These are phyloP conservation scores for Withania somnifera DNA, from an alignment of 305 asterid species.

Conservation along the genomic window DNA sequence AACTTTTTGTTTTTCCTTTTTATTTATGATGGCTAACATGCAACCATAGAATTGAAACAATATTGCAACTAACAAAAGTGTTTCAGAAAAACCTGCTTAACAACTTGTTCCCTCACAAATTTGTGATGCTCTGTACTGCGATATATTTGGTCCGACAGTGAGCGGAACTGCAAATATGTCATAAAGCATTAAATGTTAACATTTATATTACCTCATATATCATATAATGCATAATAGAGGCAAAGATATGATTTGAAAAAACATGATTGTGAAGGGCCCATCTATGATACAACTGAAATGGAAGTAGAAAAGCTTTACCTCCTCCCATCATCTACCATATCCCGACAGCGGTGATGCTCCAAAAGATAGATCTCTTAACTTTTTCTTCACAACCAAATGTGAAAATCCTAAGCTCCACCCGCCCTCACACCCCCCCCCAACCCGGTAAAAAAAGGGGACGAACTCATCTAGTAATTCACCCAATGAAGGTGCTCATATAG, in stretches of 20 bases:
- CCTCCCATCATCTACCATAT: neutral
- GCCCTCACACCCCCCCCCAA: neutral
- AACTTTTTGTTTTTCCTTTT: neutral
- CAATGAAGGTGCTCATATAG: no score
- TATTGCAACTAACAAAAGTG: neutral
- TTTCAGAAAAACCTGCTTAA: constrained; percentile 48
- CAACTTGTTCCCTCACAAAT: constrained; percentile 75
- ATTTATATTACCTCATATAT: neutral
- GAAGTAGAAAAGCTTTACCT: neutral
- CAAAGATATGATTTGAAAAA: neutral
- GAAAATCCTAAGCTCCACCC: neutral
- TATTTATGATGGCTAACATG: neutral
- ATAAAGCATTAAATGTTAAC: neutral
- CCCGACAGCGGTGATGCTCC: no score
- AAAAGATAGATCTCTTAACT: neutral
- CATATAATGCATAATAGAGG: neutral
- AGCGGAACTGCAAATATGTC: constrained; percentile 10
- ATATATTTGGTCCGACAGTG: constrained; percentile 91
- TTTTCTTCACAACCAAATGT: neutral
- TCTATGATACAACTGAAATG: neutral
- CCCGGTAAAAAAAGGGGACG: no score
- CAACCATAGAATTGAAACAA: neutral
- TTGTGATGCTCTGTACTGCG: constrained; percentile 68
- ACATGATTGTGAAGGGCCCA: neutral
- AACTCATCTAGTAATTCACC: no score